Evolutionary conservation across 164 flowering plant species (phyloP).

Genomic region (Stephania yunnanensis): DNA sequence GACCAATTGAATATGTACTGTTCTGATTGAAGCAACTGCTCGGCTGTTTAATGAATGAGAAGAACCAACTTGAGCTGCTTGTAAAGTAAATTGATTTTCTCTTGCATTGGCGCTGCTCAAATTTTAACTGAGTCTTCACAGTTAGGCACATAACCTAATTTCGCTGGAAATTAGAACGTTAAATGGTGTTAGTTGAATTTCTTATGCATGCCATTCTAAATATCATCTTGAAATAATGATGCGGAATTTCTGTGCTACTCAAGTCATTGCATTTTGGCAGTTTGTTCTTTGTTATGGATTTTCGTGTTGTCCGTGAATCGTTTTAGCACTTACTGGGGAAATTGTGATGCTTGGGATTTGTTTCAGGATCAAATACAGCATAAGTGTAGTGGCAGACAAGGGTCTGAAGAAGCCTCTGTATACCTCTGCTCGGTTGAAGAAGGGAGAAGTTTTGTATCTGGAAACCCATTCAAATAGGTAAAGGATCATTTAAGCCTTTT

Average conservation of each 20-base stretch:
- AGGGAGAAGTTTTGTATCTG: constrained; percentile 90
- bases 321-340: constrained; percentile 3
- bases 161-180: not conserved
- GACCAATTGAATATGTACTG: not conserved
- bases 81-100: not conserved
- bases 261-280: not conserved
- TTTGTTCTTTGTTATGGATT: not conserved
- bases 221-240: not conserved
- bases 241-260: not conserved
- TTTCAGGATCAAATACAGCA: constrained; percentile 88
- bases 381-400: constrained; percentile 92
- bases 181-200: not conserved
- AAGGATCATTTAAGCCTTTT: not conserved
- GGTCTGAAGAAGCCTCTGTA: constrained; percentile 85
- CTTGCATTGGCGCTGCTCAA: not conserved
- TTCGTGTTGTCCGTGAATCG: not conserved
- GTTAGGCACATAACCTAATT: not conserved
- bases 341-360: constrained; percentile 11
- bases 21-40: not conserved
- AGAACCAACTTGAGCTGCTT: not conserved
- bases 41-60: not conserved
- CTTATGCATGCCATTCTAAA: not conserved
- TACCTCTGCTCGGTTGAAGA: constrained; percentile 96
- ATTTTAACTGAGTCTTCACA: not conserved
- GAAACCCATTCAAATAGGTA: constrained; percentile 94